Percentiles rank a stretch among this genome's conserved stretches.
Evolutionary conservation across 2,329 filamentous ascomycete genomes (phyloP).

Genomic region (Akanthomyces dipterigenus): DNA sequence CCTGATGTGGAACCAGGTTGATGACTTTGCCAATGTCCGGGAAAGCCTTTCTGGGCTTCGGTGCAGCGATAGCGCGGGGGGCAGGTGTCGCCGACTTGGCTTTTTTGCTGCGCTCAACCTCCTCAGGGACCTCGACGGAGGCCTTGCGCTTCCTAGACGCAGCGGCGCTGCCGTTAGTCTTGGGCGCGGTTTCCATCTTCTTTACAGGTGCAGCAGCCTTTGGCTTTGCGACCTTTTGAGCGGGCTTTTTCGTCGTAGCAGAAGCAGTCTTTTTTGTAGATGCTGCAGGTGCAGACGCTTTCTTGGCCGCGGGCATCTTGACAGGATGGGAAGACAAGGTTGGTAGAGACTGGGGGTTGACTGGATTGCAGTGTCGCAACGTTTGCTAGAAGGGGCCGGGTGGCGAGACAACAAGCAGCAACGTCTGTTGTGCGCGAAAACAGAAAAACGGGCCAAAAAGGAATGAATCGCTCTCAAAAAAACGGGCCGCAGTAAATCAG

Average conservation of each 20-base stretch:
- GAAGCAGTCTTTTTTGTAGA: background rate
- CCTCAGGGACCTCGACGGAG: constrained; percentile 13
- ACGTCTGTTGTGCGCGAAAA: background rate
- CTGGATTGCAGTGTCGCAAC: background rate
- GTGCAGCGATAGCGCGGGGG: background rate
- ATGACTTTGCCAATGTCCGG: constrained; percentile 57
- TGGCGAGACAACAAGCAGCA: background rate
- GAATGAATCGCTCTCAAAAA: background rate
- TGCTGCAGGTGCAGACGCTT: background rate
- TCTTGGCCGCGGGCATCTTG: constrained; percentile 7
- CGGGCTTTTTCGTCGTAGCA: background rate
- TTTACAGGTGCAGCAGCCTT: constrained; percentile 19
- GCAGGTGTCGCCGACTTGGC: constrained; percentile 15
- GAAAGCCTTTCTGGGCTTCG: constrained; percentile 24
- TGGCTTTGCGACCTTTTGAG: constrained; percentile 9
- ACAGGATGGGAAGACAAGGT: background rate
- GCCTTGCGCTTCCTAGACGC: constrained; percentile 24
- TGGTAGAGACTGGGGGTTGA: background rate
- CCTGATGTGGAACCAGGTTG: constrained; percentile 56
- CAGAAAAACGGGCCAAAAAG: background rate
- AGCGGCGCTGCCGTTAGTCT: constrained; percentile 8
- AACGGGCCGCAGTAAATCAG: background rate
- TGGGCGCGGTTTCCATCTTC: constrained; percentile 6
- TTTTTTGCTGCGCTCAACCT: constrained; percentile 21
- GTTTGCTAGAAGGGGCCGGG: background rate